Evolutionary conservation across 116 monocot genomes (phyloP), one percentile per base, ranked within the genome.

Genomic region (Posidonia oceanica): DNA sequence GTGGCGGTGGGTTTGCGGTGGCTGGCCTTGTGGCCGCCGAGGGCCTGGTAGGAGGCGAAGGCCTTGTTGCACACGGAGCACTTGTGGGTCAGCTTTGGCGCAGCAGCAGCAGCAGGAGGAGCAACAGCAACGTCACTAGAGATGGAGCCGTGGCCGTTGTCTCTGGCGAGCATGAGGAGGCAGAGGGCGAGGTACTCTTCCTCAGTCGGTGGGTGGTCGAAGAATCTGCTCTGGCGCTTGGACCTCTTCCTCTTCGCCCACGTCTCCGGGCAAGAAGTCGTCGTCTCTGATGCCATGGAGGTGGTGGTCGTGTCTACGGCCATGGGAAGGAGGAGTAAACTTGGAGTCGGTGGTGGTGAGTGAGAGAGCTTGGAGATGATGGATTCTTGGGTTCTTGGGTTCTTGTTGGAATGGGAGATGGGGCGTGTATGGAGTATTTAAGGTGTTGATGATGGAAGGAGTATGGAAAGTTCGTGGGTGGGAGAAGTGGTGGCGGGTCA

Each of bases 21-120:
- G 69, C 91, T 91, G 51, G 91, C 81, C 79, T 83, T 91, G 81
- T 91, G 91, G 8, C 91, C 91, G 2, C 91, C 91, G 10, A 91
- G 83, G 13, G 91, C 91, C 72, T 91, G 91, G 85, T 88, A 91
- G 17, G 88, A 87, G 4, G 69, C 38, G 73, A 91, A 91, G 21
- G 78, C 67, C 78, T 91, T 91, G 29, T 81, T 71, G 66, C 91
- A 91, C 56, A 91, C 77, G 4, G 85, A 68, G 71, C 91, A 91
- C 72, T 74, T 74, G 75, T 83, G 75, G 14, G 78, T 36, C 3
- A 67, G 53, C 44, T 48, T 53, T 21, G 12, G 54, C 41, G 44
- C 18, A 1, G 17, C 16, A 15, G 13, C 64, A 64, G 39, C 61
- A 36, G 40, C n/a, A n/a, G n/a, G n/a, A n/a, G n/a, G n/a, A 15